Base-by-base conservation (phyloP, 1,284 basidiomycete genomes). In the Ustilago vetiveriae region DNA sequence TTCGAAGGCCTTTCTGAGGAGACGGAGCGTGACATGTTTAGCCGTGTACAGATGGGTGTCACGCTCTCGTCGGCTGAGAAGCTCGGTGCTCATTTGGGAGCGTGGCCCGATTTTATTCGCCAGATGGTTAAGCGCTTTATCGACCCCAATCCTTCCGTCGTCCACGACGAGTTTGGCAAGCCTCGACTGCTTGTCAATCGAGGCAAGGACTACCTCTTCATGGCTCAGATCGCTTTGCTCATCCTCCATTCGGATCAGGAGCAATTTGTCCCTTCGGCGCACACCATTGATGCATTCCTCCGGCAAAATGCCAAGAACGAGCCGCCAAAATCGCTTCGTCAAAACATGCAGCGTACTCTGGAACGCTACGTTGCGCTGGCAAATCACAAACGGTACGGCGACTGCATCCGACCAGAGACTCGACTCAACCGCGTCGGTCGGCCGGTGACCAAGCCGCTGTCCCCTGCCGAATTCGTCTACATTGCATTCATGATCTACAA, bases 11-110 rank as follows among this genome's bases (percentile, higher is more conserved):
- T 75, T 8, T 37, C 38, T 6, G 73, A 75, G 3, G 62, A 67
- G 29, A 39, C 36, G 27, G 73, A 75, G 54, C 53, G 73, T 6
- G 73, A 75, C 38, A 73, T 75, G 71, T 75, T 75, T 42, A 55
- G 57, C 19, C 52, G 73, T 30, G 73, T 75, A 1, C 73, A 75
- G 73, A 72, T 75, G 70, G 73, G 73, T 19, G 59, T 74, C 9
- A 59, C 67, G 4, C 58, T 75, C 13, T 70, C 73, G 13, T 54
- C 67, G 10, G 73, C 73, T 16, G 73, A 75, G 56, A 75, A 71
- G 71, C 59, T 75, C 7, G 66, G 48, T 38, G 70, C 70, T 8
- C 66, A 63, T 32, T 32, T 69, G 16, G 72, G 72, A 13, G 21
- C 38, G 0, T 72, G 72, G 69, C 54, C 60, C 16, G 72, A 74